A percentile compares a stretch with the other conserved stretches of the same genome.
Conservation (phyloP, 2,329 filamentous ascomycete genomes). For the Epichloe bromicola region DNA sequence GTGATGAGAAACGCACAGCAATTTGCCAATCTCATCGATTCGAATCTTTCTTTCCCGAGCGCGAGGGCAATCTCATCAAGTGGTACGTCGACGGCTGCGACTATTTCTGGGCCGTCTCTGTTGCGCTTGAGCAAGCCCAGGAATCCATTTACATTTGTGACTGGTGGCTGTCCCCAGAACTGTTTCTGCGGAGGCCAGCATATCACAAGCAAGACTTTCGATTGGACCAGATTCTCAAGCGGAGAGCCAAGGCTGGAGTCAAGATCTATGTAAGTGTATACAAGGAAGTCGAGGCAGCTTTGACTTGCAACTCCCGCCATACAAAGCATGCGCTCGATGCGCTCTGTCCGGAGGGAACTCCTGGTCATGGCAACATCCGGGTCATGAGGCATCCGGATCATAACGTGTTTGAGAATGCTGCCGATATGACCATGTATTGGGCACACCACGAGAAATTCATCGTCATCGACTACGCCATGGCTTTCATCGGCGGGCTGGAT, state of each 20-base stretch:
- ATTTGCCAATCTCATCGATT: conserved; percentile 69
- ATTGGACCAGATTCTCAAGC: conserved; percentile 75
- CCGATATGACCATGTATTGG: conserved; percentile 96
- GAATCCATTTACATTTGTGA: conserved; percentile 94
- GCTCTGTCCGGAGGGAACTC: conserved; percentile 68
- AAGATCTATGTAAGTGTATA: conserved; percentile 92
- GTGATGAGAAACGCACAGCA: conserved; percentile 64
- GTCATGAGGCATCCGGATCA: conserved; percentile 90
- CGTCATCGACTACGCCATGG: conserved; percentile 79
- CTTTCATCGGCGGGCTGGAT: conserved; percentile 89
- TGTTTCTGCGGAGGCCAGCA: conserved; percentile 76
- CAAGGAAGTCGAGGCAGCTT: conserved; percentile 66
- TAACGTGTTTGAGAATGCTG: conserved; percentile 84
- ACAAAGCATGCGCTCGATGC: conserved; percentile 75
- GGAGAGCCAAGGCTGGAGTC: conserved; percentile 80
- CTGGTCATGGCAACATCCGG: conserved; percentile 77
- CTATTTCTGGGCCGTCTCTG: conserved; percentile 90
- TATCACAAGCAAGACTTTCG: conserved; percentile 74
- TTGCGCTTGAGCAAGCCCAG: conserved; percentile 76
- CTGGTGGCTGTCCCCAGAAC: conserved; percentile 90
- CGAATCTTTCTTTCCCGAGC: conserved; percentile 80
- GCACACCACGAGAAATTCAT: conserved; percentile 98
- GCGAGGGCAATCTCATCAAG: conserved; percentile 75
- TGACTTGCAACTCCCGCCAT: conserved; percentile 87
- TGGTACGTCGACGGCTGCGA: conserved; percentile 96